Conservation (phyloP, 257 asterid genomes). For the Nicotiana noctiflora region DNA sequence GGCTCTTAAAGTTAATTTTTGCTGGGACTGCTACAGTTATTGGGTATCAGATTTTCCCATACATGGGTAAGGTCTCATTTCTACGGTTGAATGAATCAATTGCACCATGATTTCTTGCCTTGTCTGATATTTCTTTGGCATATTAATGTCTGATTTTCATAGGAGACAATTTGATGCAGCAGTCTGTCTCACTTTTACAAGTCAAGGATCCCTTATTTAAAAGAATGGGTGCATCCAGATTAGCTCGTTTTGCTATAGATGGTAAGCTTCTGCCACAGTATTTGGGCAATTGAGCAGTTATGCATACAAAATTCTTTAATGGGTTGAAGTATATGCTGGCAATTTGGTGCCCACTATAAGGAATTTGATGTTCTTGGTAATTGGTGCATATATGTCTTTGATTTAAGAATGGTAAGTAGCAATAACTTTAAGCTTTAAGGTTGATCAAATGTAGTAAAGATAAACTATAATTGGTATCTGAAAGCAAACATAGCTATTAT, state of each 20-base stretch:
- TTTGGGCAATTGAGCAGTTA: neutral
- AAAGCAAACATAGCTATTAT: neutral
- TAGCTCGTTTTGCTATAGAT: conserved; percentile 85
- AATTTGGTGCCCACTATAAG: neutral
- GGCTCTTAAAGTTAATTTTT: conserved; percentile 68
- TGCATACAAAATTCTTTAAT: neutral
- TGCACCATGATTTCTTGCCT: neutral
- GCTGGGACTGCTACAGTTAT: conserved; percentile 68
- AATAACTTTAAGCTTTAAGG: neutral
- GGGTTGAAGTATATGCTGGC: neutral
- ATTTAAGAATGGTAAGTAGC: neutral
- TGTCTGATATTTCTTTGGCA: conserved; percentile 10
- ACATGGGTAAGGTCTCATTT: conserved; percentile 55
- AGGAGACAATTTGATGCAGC: conserved; percentile 89
- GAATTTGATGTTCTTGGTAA: neutral
- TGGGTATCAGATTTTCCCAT: conserved; percentile 79
- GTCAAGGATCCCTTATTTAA: conserved; percentile 95
- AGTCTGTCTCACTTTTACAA: conserved; percentile 74
- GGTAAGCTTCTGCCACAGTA: conserved; percentile 37
- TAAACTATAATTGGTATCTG: neutral
- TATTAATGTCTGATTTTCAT: conserved; percentile 17
- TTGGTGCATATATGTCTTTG: neutral
- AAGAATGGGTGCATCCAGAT: conserved; percentile 97
- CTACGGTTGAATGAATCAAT: conserved; percentile 5
- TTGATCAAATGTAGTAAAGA: neutral